Evolutionary conservation across 371 early-diverging fungal species (phyloP), one percentile per base, ranked within the genome.

Genomic region (Saksenaea oblongispora): DNA sequence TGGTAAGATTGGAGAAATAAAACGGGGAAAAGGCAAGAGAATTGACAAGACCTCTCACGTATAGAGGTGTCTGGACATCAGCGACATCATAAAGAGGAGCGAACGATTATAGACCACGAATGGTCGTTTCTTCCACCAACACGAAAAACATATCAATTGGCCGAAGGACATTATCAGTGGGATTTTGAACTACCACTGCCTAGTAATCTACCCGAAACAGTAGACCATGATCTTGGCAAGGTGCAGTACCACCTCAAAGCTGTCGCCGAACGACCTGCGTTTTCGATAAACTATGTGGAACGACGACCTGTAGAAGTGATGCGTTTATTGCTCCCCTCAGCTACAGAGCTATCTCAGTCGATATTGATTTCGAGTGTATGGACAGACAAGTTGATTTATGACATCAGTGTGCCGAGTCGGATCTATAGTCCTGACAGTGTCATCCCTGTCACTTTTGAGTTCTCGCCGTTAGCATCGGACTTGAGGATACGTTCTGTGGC

Each of bases 101-200:
- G 56, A 18, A 61, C 39, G 1, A 31, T 72, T 5, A 61, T 66
- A 10, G 55, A 67, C 3, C 63, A 72, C 24, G 44, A 58, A 35
- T 72, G 72, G 67, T 36, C 55, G 2, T 60, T 72, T 31, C 17
- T 72, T 26, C 59, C 67, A 9, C 56, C 66, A 4, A 37, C 41
- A 18, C 58, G 39, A 2, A 77, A 78, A 41, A 18, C 60, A n/a
- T 57, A 69, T 47, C 27, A 55, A 34, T 37, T 70, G 15, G 36
- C 54, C 39, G 59, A 61, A 53, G 71, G 73, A 0, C 54, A 58
- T 36, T 68, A 77, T 27, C 59, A 66, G 63, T 77, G 78, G 75
- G 67, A 74, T 27, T 78, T 82, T 60, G 69, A 71, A 57, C 35
- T 78, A 31, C 69, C 71, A 7, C 36, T 82, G 24, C 78, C 79